Percentiles rank a stretch among this genome's conserved stretches.
phyloP scores from a whole-genome alignment of 2,329 filamentous ascomycete species.

The Mycocentrospora acerina region DNA sequence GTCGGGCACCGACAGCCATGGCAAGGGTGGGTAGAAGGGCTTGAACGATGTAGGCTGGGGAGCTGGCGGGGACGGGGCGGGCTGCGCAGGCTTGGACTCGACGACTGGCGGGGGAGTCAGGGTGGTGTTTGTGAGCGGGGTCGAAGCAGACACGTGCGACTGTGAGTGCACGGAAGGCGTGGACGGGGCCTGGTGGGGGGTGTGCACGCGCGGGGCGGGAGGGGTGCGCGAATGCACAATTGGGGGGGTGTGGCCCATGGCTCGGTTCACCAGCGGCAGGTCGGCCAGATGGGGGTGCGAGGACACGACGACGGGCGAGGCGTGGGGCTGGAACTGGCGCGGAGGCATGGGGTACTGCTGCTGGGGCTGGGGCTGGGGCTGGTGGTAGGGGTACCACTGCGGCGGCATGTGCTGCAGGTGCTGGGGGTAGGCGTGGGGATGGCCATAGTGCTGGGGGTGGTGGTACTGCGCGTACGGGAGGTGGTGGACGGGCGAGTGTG shows the following conservation, averaged over 20 bases:
- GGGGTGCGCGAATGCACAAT: conserved; percentile 40
- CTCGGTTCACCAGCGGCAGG: conserved; percentile 48
- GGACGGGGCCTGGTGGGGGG: conserved; percentile 34
- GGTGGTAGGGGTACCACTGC: conserved; percentile 45
- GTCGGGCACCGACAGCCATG: conserved; percentile 61
- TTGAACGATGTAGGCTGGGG: conserved; percentile 34
- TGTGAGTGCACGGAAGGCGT: conserved; percentile 41
- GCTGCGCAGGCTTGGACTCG: conserved; percentile 18
- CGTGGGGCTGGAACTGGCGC: conserved; percentile 41
- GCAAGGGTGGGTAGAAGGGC: conserved; percentile 56
- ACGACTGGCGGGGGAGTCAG: conserved; percentile 26
- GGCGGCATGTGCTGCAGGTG: conserved; percentile 42
- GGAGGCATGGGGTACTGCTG: conserved; percentile 43
- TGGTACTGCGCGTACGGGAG: conserved; percentile 42
- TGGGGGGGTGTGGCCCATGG: conserved; percentile 40
- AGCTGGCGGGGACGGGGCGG: conserved; percentile 13
- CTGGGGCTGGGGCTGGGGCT: conserved; percentile 34
- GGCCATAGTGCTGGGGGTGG: conserved; percentile 43
- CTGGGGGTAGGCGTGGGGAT: conserved; percentile 43
- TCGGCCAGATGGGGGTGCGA: conserved; percentile 51
- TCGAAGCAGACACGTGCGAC: conserved; percentile 33
- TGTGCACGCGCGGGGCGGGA: conserved; percentile 32
- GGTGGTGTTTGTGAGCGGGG: conserved; percentile 33
- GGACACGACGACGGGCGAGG: conserved; percentile 50
- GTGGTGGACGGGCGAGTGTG: conserved; percentile 41